A percentile compares a stretch with the other conserved stretches of the same genome.
Evolutionary conservation across 2,329 filamentous ascomycete genomes (phyloP).

Genomic region (Xylaria sp.): DNA sequence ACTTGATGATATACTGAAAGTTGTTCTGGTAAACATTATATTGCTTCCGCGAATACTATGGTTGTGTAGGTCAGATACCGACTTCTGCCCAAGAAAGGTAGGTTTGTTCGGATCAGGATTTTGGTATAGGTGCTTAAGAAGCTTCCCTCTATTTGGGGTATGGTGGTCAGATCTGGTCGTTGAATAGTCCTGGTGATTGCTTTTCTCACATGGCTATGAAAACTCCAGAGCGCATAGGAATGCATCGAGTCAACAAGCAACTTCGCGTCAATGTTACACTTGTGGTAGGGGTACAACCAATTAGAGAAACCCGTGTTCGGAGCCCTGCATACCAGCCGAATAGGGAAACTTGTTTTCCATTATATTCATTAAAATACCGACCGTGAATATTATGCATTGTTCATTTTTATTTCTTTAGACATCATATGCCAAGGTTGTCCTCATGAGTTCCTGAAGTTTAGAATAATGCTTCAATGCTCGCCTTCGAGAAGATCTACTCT

Average conservation of each 20-base stretch:
- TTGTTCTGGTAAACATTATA: too few relatives aligned
- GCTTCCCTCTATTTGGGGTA: not conserved
- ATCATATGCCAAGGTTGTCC: conserved; percentile 1
- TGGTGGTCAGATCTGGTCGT: not conserved
- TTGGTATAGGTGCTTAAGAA: not conserved
- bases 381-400: not conserved
- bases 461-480: not conserved
- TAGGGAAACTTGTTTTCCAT: not conserved
- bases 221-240: not conserved
- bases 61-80: not conserved
- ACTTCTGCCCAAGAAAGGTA: not conserved
- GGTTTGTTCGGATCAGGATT: conserved; percentile 5
- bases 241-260: not conserved
- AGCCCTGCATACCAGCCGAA: conserved; percentile 20
- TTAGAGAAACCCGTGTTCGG: not conserved
- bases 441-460: not conserved
- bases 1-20: too few relatives aligned
- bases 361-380: not conserved
- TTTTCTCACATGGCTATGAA: not conserved
- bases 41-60: too few relatives aligned
- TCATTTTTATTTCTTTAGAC: not conserved
- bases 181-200: not conserved
- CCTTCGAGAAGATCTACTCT: not conserved
- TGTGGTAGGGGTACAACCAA: conserved; percentile 3
- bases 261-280: conserved; percentile 21